Base-by-base conservation (phyloP, 176 grass and related monocot species). In the Secale cereale region DNA sequence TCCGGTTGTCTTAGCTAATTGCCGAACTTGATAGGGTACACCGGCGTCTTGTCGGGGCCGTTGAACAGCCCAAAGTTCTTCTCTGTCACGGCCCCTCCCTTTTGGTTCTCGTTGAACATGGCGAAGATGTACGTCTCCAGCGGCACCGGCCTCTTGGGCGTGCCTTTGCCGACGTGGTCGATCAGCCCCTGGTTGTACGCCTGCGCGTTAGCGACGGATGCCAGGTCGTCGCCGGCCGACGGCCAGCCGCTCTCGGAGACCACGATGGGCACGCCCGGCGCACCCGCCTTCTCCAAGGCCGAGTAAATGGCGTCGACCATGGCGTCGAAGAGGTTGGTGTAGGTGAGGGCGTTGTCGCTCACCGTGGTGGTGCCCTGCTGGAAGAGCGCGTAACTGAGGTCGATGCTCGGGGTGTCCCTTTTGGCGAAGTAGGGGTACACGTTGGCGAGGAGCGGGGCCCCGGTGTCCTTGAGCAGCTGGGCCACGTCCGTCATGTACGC, bases 231-330 rank as follows among this genome's bases (percentile, higher is more conserved):
- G 35, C 95, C 95, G 11, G 78, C 88, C 12, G 95, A 97, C 17
- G 95, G 92, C 95, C 95, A 97, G 7, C 95, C 95, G 2, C 90
- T 97, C 84, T 97, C 95, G 26, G 95, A 94, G 25, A 97, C 92
- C 22, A 97, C 88, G 20, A 97, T 59, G 22, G 87, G 68, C 81
- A 97, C 69, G 0, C 15, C 72, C 56, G 81, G 35, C 15, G 28
- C 84, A 0, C 90, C 90, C 23, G 86, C 74, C 81, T 91, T 97
- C 90, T 89, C 90, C 79, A 97, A 26, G 59, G 95, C 95, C 9
- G 88, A 3, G 62, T 65, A 65, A 5, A 65, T 8, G 3, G 80
- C 65, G 37, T 93, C 88, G 31, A 93, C 82, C 64, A 85, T 81
- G 30, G 91, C 91, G 41, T 88, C 70, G 39, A 93, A 90, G 26